Base-by-base conservation (phyloP, 2,329 filamentous ascomycete genomes). In the Lecanicillium sp. region DNA sequence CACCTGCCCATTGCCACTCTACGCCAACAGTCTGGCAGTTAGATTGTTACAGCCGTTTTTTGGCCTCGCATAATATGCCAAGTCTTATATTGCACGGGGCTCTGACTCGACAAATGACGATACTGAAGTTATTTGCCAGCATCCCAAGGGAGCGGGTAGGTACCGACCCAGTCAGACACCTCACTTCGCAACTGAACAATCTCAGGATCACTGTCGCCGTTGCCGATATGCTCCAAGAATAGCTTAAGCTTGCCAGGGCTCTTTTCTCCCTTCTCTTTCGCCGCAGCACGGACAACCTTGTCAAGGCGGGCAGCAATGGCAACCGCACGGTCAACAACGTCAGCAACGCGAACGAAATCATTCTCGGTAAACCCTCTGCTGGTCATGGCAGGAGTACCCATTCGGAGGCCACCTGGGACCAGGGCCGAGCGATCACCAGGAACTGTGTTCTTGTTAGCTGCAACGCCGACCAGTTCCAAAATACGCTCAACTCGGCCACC, bases 401-500 rank as follows among this genome's bases (percentile, higher is more conserved):
- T 89, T 49, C 92, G 83, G 48, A 98, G 73, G 47, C 92, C 92
- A 49, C 90, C 90, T 12, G 92, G 92, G 47, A 90, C 86, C 56
- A 98, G 76, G 1, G 92, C 92, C 1, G 88, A 95, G 58, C 83
- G 86, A 65, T 98, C 92, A 31, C 90, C 92, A 1, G 92, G 92
- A 0, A 95, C 90, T 7, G 92, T 95, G 69, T 98, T 98, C 75
- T 98, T 98, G 74, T 98, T 98, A 58, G 85, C 84, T n/a, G 92
- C 92, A 37, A 96, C 90, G 52, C 90, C 90, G 48, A 94, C 87
- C 33, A 94, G 78, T 60, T 95, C 89, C 17, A 95, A 75, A 13
- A 95, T 80, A 33, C 87, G 81, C 68, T 95, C 89, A 12, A 95
- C 87, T 38, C 89, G 82, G 17, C 84, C 83, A 49, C 89, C 89